Evolutionary conservation across 768 basidiomycete genomes (phyloP).

Genomic region (Agrocybe praecox): DNA sequence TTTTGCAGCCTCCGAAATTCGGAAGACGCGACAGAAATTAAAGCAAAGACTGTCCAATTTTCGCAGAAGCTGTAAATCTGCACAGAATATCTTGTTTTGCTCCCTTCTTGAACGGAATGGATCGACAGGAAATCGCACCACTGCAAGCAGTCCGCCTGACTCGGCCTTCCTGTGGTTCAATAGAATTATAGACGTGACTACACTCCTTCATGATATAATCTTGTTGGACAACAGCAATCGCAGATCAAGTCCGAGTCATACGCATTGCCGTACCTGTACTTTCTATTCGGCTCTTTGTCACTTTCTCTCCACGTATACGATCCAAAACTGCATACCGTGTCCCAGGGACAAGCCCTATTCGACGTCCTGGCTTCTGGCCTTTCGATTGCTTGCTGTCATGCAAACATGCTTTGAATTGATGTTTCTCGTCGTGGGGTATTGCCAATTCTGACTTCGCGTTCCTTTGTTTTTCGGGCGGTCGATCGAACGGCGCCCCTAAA

Average conservation of each 20-base stretch:
- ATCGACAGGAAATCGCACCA: background rate
- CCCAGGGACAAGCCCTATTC: background rate
- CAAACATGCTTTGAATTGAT: background rate
- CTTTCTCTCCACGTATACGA: background rate
- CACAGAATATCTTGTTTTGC: too few relatives aligned
- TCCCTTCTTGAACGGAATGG: background rate
- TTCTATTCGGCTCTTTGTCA: background rate
- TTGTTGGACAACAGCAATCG: background rate
- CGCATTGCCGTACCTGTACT: slow-evolving; percentile 3
- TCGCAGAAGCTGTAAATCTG: too few relatives aligned
- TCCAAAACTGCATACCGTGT: background rate
- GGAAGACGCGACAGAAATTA: too few relatives aligned
- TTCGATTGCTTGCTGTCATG: background rate
- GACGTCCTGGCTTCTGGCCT: background rate
- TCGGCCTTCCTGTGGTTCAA: background rate
- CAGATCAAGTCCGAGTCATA: slow-evolving; percentile 7
- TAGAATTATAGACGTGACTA: background rate
- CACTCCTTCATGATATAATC: background rate
- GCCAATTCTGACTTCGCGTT: background rate
- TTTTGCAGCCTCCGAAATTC: too few relatives aligned
- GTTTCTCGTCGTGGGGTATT: background rate
- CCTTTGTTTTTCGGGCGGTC: background rate
- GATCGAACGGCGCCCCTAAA: slow-evolving; percentile 7
- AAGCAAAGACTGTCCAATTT: too few relatives aligned
- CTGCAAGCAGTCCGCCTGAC: background rate